Base-by-base conservation (phyloP, 192 early-diverging fungal genomes). In the Coemansia sp. region DNA sequence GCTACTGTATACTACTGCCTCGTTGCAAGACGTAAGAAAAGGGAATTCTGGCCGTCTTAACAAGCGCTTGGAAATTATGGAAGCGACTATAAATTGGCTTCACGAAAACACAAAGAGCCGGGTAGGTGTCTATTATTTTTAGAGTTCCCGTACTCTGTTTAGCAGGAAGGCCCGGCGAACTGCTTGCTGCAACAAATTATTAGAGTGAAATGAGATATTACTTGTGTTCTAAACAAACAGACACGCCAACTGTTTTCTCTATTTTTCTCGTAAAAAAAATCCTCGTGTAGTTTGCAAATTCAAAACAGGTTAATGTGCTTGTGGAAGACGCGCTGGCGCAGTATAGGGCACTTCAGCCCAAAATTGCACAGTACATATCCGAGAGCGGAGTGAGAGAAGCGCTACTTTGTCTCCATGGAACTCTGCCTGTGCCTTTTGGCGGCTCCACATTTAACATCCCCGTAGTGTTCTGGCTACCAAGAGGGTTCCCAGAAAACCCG, bases 401-500 rank as follows among this genome's bases (percentile, higher is more conserved):
- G 19, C 77, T 95, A 0, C 84, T 98, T 22, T 94, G 90, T 69
- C 82, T 98, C 22, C 86, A 92, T 62, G 96, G 96, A 26, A 96
- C 95, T 0, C 68, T 97, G 8, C 94, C 94, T 4, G 93, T 98
- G 41, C 85, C 86, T 15, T 98, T 91, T 69, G 87, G 88, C 49
- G 89, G 88, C 3, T 81, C 75, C 2, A 85, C 88, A 40, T 97
- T 96, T 81, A 96, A 98, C 74, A 96, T 98, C 54, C 96, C 95
- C 2, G 86, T 98, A 5, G 90, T 88, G 11, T 84, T 95, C 41
- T 97, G 93, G 94, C 77, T 96, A 13, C 95, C 95, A 47, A 86
- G 85, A 36, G 82, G 79, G 41, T 98, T 95, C 69, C 96, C 96
- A 8, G 72, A 80, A 48, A 74, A 86, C 58, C 86, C 94, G 36